Conservation (phyloP, 345 rosid genomes). For the Ricinus communis region DNA sequence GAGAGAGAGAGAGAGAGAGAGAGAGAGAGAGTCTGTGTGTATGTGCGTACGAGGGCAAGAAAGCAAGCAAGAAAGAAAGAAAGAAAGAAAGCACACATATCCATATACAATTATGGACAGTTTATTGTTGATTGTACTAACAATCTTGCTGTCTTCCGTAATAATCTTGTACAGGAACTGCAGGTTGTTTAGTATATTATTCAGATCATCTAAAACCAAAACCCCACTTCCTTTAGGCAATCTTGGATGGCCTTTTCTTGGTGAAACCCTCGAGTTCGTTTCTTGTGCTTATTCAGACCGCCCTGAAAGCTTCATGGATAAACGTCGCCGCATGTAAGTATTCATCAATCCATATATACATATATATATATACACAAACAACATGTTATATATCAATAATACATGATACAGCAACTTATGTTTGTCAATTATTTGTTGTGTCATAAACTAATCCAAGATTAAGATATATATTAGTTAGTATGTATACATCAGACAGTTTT, state of each 20-base stretch:
- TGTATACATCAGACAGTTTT: neutral
- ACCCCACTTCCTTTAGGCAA: slow-evolving; percentile 61
- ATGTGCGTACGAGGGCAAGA: slow-evolving; percentile 19
- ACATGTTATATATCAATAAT: too few relatives aligned
- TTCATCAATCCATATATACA: neutral
- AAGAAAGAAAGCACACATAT: slow-evolving; percentile 9
- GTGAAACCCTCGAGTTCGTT: slow-evolving; percentile 88
- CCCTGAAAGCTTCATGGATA: slow-evolving; percentile 87
- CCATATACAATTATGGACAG: slow-evolving; percentile 29
- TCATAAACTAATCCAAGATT: too few relatives aligned
- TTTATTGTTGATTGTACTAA: slow-evolving; percentile 35
- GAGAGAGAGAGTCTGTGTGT: slow-evolving; percentile 17
- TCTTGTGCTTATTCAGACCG: slow-evolving; percentile 78
- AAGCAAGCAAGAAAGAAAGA: too few relatives aligned
- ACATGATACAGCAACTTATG: too few relatives aligned
- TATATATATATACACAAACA: neutral
- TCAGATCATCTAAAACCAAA: slow-evolving; percentile 10
- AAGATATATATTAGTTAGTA: neutral
- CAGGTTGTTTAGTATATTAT: too few relatives aligned
- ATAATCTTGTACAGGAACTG: slow-evolving; percentile 33
- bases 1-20: slow-evolving; percentile 19
- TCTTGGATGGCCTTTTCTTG: slow-evolving; percentile 86
- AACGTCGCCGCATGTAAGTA: slow-evolving; percentile 68
- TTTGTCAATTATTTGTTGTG: too few relatives aligned
- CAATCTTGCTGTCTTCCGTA: slow-evolving; percentile 27